Conservation (phyloP, 345 rosid genomes). For the Nasturtium officinale region DNA sequence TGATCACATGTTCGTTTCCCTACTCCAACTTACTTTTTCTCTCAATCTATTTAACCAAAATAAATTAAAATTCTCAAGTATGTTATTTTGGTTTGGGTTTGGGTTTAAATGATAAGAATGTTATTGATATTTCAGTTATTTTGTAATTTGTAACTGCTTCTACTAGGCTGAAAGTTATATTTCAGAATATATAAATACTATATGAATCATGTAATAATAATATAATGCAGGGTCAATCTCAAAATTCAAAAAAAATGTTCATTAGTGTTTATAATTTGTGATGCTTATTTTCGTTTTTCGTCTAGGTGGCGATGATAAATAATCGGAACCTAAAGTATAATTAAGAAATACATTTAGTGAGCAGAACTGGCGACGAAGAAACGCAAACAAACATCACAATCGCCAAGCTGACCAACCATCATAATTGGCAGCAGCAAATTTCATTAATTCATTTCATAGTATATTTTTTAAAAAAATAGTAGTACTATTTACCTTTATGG, state of each 20-base stretch:
- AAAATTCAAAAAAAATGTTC: too few relatives aligned
- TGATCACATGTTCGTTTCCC: constrained; percentile 32
- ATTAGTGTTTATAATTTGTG: too few relatives aligned
- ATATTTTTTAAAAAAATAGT: not conserved
- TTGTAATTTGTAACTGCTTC: not conserved
- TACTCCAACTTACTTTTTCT: not conserved
- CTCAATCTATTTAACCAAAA: not conserved
- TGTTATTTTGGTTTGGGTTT: too few relatives aligned
- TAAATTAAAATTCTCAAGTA: too few relatives aligned
- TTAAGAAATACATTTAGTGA: not conserved
- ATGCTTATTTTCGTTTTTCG: too few relatives aligned
- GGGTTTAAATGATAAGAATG: not conserved
- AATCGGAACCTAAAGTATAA: not conserved
- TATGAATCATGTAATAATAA: too few relatives aligned
- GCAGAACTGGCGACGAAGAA: not conserved
- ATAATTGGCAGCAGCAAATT: not conserved
- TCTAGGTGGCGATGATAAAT: too few relatives aligned
- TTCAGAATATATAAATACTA: too few relatives aligned
- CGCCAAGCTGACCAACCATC: constrained; percentile 2
- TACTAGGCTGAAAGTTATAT: too few relatives aligned
- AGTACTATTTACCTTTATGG: not conserved
- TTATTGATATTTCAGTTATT: too few relatives aligned
- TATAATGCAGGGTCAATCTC: too few relatives aligned
- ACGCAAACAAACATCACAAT: not conserved
- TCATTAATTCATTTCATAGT: not conserved